A percentile compares a stretch with the other conserved stretches of the same genome.
phyloP scores from a whole-genome alignment of 257 asterid species.

The Solanum piurae region DNA sequence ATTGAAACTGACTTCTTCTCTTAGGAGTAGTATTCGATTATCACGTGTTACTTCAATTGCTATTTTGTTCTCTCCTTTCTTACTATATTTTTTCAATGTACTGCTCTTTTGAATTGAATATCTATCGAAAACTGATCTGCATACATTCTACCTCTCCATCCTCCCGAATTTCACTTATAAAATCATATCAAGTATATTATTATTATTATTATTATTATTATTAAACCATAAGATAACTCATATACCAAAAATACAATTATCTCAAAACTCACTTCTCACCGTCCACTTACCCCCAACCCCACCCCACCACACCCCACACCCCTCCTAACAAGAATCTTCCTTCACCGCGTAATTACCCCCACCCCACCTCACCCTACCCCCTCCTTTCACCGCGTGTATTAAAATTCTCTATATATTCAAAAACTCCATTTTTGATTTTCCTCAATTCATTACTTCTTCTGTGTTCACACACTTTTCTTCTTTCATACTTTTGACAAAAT shows the following conservation, averaged over 20 bases:
- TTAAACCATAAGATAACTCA: no score
- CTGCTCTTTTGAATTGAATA: no score
- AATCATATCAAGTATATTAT: no score
- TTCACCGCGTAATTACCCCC: not conserved
- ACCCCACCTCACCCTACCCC: not conserved
- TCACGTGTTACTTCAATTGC: no score
- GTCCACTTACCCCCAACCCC: not conserved
- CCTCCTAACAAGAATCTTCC: not conserved
- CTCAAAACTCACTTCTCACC: not conserved
- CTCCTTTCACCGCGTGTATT: not conserved
- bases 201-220: no score
- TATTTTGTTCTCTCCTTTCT: no score
- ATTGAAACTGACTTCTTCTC: not conserved
- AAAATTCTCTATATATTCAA: not conserved
- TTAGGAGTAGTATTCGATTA: not conserved
- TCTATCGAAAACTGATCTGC: no score
- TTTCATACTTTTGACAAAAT: not conserved
- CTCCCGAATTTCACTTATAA: no score
- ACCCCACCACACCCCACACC: fast-evolving
- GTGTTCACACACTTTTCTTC: slow-evolving; percentile 2
- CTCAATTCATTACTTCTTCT: not conserved
- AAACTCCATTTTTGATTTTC: not conserved
- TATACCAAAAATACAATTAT: not conserved
- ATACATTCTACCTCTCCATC: no score
- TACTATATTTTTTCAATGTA: no score